Evolutionary conservation across 257 asterid species (phyloP).

Genomic region (Solanum virginianum): DNA sequence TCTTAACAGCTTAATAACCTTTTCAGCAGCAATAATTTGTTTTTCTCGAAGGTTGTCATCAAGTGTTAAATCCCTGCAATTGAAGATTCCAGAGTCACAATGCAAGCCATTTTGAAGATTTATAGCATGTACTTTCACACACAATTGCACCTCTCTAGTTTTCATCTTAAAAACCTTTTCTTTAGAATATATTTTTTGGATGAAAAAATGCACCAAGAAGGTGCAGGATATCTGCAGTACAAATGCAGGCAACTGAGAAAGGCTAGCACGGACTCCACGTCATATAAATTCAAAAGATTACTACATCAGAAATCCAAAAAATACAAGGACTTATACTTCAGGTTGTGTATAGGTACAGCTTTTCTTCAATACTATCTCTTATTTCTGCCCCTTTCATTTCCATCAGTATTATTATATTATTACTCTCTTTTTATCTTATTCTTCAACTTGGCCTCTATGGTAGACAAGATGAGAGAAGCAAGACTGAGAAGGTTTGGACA

Average conservation of each 20-base stretch:
- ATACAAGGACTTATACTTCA: neutral
- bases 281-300: neutral
- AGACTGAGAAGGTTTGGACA: too few species aligned
- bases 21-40: constrained; percentile 54
- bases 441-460: neutral
- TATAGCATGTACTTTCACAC: neutral
- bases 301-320: neutral
- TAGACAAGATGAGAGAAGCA: too few species aligned
- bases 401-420: neutral
- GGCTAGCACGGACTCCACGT: neutral
- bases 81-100: neutral
- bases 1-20: constrained; percentile 37
- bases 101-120: neutral
- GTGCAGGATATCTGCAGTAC: neutral
- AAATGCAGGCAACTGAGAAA: neutral
- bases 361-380: neutral
- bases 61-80: constrained; percentile 41
- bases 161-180: neutral
- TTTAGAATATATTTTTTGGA: neutral
- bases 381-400: neutral
- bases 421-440: neutral
- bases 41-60: constrained; percentile 43
- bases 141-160: neutral
- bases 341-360: neutral
- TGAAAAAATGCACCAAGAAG: neutral